phyloP scores from a whole-genome alignment of 371 early-diverging fungal species.

The Syncephalastrum sp. region DNA sequence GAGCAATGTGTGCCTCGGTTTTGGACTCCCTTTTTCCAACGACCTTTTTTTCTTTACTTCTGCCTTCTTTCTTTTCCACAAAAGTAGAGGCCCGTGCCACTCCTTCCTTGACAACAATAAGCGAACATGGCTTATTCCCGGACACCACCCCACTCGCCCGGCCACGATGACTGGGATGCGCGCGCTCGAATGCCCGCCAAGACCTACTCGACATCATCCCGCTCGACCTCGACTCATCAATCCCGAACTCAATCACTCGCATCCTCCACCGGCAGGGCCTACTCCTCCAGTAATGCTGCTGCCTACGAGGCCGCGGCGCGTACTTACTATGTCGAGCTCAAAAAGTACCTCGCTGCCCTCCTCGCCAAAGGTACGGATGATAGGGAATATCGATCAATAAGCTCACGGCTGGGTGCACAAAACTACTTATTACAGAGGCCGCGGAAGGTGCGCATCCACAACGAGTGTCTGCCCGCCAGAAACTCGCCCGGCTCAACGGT shows the following conservation, averaged over 20 bases:
- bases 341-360: conserved; percentile 27
- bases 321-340: conserved; percentile 38
- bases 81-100: not conserved
- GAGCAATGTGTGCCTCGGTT: too few relatives aligned
- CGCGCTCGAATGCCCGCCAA: conserved; percentile 22
- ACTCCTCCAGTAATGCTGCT: conserved; percentile 19
- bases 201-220: conserved; percentile 24
- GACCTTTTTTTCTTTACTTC: not conserved
- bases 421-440: conserved; percentile 29
- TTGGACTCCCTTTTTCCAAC: conserved; percentile 2
- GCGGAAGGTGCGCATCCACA: conserved; percentile 53
- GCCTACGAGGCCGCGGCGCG: conserved; percentile 37
- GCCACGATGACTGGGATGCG: conserved; percentile 35
- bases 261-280: conserved; percentile 32
- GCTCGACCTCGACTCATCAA: conserved; percentile 20
- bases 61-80: conserved; percentile 5
- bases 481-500: conserved; percentile 75
- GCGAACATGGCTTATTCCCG: conserved; percentile 29
- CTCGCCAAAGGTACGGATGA: conserved; percentile 38
- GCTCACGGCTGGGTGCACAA: too few relatives aligned
- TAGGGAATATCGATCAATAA: not conserved
- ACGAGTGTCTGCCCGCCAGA: conserved; percentile 76
- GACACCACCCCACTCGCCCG: conserved; percentile 31
- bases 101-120: not conserved
- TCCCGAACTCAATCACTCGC: conserved; percentile 38